Evolutionary conservation across 768 basidiomycete genomes (phyloP), one percentile per base, ranked within the genome.

Genomic region (Termitomyces sp.): DNA sequence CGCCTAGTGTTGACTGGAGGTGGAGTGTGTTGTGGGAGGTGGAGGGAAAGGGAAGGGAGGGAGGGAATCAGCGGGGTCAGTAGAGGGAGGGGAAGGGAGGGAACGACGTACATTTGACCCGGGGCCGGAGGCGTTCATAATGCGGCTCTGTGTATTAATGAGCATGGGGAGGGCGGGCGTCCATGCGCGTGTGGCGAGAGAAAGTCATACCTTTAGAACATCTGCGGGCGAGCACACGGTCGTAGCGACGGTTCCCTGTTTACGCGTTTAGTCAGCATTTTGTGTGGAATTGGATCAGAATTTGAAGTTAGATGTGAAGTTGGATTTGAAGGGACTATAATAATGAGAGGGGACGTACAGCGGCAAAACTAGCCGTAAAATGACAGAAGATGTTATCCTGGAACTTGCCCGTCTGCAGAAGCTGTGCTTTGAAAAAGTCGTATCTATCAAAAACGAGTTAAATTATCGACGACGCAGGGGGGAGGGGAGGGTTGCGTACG

Each of bases 151-250:
- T 34, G 36, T 16, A 48, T 46, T 42, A 29, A 42, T 43, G 18
- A 9, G 18, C 7, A 29, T 46, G 10, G 26, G 16, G 20, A 55
- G 46, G 34, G 57, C 22, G 22, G 13, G 29, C 22, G 14, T 7
- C n/a, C n/a, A 5, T 1, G 32, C n/a, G 39, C 53, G 10, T 29
- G 22, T 46, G 7, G n/a, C 43, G 31, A n/a, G 48, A 5, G 14
- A 4, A 12, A n/a, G 12, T 58, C 73, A 29, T 18, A 79, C 81
- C 78, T 92, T 92, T 44, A 93, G 73, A 34, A 94, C 92, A 67
- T 94, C 92, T 1, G 92, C 91, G 0, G 92, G 92, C 0, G 90
- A 92, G 69, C 92, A 94, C 26, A 94, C 83, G 0, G 92, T 93
- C 3, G 92, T 94, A 6, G 92, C 92, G 1, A 94, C 89, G 2